These are phyloP conservation scores for Cladochytrium tenue DNA, from an alignment of 371 early-diverging fungal species.

Conservation along the genomic window DNA sequence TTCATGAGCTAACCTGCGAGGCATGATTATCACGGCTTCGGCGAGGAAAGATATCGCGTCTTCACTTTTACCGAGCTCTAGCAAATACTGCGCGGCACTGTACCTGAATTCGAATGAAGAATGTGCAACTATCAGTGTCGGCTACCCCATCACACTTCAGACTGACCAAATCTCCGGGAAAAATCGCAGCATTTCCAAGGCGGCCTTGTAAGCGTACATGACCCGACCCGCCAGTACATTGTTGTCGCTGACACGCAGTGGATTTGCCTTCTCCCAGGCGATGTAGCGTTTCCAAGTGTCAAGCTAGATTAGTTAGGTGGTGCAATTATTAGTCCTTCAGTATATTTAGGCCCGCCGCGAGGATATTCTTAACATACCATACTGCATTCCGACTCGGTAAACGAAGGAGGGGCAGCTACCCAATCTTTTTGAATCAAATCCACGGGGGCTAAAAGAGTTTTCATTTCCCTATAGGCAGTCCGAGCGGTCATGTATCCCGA, in stretches of 20 bases:
- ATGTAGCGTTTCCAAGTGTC: conserved; percentile 80
- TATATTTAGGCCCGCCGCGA: no score
- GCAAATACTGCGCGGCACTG: conserved; percentile 73
- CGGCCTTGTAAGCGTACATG: conserved; percentile 82
- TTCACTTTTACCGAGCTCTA: conserved; percentile 65
- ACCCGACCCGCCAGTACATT: conserved; percentile 68
- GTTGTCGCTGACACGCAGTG: conserved; percentile 73
- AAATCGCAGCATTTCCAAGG: conserved; percentile 75
- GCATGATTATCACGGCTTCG: conserved; percentile 72
- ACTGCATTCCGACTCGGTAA: conserved; percentile 73
- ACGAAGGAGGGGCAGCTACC: conserved; percentile 79
- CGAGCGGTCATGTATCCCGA: conserved; percentile 92
- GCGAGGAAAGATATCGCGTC: conserved; percentile 76
- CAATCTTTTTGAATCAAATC: conserved; percentile 47
- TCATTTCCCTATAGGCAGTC: conserved; percentile 79
- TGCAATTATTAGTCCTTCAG: no score
- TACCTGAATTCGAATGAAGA: conserved; percentile 41
- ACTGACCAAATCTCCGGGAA: conserved; percentile 88
- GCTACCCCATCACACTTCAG: neutral
- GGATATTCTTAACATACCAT: conserved; percentile 47
- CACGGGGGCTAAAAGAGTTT: conserved; percentile 72
- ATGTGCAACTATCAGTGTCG: neutral
- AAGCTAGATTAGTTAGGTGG: conserved; percentile 15
- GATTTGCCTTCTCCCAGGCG: conserved; percentile 88
- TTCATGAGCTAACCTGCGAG: conserved; percentile 69